Base-by-base conservation (phyloP, 1,139 yeast genomes). In the Casaregolazyma lundiana region DNA sequence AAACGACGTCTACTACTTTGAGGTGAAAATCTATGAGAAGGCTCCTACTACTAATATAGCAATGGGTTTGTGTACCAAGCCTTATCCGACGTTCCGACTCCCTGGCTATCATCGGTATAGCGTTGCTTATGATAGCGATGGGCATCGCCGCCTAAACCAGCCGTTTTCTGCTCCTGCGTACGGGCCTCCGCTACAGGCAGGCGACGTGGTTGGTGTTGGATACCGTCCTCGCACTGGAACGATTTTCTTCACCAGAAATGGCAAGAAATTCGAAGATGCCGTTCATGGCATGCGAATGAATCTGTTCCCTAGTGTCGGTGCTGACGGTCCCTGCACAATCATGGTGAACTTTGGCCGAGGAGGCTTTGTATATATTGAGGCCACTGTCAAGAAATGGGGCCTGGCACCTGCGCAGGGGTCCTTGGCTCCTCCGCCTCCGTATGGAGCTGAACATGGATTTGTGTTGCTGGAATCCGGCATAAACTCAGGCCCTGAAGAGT, bases 341-440 rank as follows among this genome's bases (percentile, higher is more conserved):
- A 84, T 83, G 57, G 90, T 85, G 11, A 92, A 92, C 63, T 68
- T 92, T 48, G 98, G 98, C 1, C 96, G 89, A 61, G 69, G 81
- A 42, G 98, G 97, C 1, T 92, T 81, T 67, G 96, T 92, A 1
- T 90, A 86, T 72, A 87, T 92, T 49, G 97, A 92, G 65, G 97
- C 97, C 5, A 90, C 92, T 64, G 96, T 88, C 24, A 77, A 88
- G 57, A 90, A 89, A 64, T 87, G 95, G 74, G 96, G 96, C 2
- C 84, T 92, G 56, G 95, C 96, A 21, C 84, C 85, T 40, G 76
- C 78, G 36, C 80, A 71, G 48, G 92, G 90, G 1, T 74, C 78
- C 1, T 73, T 84, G 50, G 88, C 88, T 2, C 83, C 88, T 2
- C 92, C 92, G 1, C 92, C 92, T 0, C 75, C 85, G 1, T 84